These are phyloP conservation scores for Thymus mandschuricus DNA, from an alignment of 257 asterid species.

Conservation along the genomic window DNA sequence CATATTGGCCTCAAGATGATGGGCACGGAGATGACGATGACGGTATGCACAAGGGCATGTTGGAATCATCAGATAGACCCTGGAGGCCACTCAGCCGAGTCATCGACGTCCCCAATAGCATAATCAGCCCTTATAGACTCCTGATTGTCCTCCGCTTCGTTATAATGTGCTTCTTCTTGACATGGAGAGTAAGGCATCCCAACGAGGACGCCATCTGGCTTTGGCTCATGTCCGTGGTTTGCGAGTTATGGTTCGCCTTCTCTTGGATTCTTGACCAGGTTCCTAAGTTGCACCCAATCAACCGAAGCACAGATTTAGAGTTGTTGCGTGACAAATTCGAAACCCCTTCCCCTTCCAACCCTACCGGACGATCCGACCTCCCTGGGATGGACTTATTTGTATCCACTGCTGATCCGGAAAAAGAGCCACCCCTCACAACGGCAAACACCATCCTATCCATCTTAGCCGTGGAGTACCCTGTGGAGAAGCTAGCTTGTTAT, in stretches of 20 bases:
- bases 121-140: conserved; percentile 80
- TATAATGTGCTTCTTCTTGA: conserved; percentile 45
- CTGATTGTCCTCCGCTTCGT: conserved; percentile 44
- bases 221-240: conserved; percentile 57
- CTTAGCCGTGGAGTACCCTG: conserved; percentile 60
- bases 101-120: conserved; percentile 57
- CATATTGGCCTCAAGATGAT: conserved; percentile 87
- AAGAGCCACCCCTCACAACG: conserved; percentile 63
- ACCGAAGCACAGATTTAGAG: conserved; percentile 40
- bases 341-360: conserved; percentile 51
- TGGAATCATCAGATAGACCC: conserved; percentile 69
- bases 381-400: conserved; percentile 64
- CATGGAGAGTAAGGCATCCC: conserved; percentile 61
- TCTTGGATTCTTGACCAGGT: conserved; percentile 69
- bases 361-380: conserved; percentile 59
- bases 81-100: conserved; percentile 85
- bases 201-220: conserved; percentile 66
- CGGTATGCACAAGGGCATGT: conserved; percentile 36
- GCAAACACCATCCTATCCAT: conserved; percentile 67
- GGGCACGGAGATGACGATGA: conserved; percentile 33
- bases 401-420: conserved; percentile 71
- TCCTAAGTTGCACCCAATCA: conserved; percentile 55
- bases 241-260: conserved; percentile 71
- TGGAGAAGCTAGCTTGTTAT: conserved; percentile 61
- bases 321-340: conserved; percentile 55